Conservation (phyloP, 2,329 filamentous ascomycete genomes). For the Xylariaceae sp. region DNA sequence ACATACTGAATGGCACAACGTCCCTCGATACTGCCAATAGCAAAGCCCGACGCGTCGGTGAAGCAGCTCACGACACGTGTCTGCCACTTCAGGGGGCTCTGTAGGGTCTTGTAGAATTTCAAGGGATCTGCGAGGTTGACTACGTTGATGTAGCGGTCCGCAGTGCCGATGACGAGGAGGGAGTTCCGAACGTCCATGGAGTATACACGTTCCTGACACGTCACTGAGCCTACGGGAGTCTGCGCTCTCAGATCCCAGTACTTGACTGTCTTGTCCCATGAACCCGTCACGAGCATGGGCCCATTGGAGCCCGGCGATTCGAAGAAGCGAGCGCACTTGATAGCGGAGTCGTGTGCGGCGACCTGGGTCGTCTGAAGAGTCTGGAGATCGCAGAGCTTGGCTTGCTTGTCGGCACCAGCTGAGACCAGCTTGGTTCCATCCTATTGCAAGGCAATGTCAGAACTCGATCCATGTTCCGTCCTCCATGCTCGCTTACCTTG, state of each 20-base stretch:
- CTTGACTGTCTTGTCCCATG: conserved; percentile 86
- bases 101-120: conserved; percentile 92
- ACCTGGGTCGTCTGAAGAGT: conserved; percentile 66
- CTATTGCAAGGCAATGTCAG: conserved; percentile 40
- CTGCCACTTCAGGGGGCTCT: conserved; percentile 97
- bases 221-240: conserved; percentile 60
- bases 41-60: conserved; percentile 84
- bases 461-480: background rate
- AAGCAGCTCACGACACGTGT: conserved; percentile 95
- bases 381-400: conserved; percentile 80
- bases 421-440: conserved; percentile 88
- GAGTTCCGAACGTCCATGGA: conserved; percentile 88
- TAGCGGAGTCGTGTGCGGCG: conserved; percentile 78
- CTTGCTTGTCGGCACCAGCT: conserved; percentile 84
- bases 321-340: conserved; percentile 75
- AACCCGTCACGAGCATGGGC: conserved; percentile 86
- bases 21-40: conserved; percentile 93
- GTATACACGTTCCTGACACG: conserved; percentile 77
- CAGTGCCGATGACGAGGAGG: conserved; percentile 85
- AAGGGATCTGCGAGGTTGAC: conserved; percentile 84
- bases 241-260: conserved; percentile 78
- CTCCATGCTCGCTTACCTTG: conserved; percentile 56
- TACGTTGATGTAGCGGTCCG: conserved; percentile 94
- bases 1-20: conserved; percentile 98
- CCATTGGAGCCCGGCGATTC: conserved; percentile 59